Conservation (phyloP, 768 basidiomycete species). For the Lepiota brunneoincarnata region DNA sequence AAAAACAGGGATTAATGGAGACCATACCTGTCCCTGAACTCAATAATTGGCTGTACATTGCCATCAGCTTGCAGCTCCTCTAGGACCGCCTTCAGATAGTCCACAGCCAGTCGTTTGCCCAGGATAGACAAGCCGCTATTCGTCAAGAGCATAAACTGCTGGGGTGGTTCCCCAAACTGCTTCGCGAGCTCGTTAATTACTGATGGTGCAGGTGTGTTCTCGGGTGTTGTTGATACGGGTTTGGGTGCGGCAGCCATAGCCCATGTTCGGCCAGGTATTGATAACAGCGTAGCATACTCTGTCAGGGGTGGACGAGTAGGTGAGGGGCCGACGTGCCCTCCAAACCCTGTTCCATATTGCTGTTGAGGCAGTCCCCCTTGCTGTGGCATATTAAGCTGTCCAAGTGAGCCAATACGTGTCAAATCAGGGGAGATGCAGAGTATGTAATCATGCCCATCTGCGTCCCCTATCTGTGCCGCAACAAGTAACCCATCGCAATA, state of each 20-base stretch:
- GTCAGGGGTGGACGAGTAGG: constrained; percentile 59
- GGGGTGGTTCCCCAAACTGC: constrained; percentile 72
- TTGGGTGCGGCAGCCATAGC: constrained; percentile 63
- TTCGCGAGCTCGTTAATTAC: constrained; percentile 78
- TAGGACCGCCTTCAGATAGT: constrained; percentile 78
- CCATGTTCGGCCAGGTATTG: constrained; percentile 83
- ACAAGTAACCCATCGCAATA: constrained; percentile 68
- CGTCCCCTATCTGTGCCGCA: constrained; percentile 72
- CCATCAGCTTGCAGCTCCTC: constrained; percentile 80
- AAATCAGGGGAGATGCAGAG: constrained; percentile 76
- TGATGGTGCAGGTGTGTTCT: constrained; percentile 47
- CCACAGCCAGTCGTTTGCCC: constrained; percentile 78
- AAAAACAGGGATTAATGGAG: background rate
- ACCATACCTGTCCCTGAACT: constrained; percentile 75
- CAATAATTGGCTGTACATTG: constrained; percentile 73
- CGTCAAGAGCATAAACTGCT: constrained; percentile 85
- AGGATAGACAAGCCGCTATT: constrained; percentile 84
- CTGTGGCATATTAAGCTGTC: constrained; percentile 55
- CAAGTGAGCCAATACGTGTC: constrained; percentile 66
- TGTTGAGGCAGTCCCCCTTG: constrained; percentile 36
- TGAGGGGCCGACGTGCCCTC: constrained; percentile 32
- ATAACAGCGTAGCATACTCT: constrained; percentile 75
- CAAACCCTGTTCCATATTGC: constrained; percentile 32
- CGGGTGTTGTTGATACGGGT: constrained; percentile 23
- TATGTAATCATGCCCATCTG: constrained; percentile 70